Conservation (phyloP, 2,329 filamentous ascomycete genomes). For the Botrytis medusae region DNA sequence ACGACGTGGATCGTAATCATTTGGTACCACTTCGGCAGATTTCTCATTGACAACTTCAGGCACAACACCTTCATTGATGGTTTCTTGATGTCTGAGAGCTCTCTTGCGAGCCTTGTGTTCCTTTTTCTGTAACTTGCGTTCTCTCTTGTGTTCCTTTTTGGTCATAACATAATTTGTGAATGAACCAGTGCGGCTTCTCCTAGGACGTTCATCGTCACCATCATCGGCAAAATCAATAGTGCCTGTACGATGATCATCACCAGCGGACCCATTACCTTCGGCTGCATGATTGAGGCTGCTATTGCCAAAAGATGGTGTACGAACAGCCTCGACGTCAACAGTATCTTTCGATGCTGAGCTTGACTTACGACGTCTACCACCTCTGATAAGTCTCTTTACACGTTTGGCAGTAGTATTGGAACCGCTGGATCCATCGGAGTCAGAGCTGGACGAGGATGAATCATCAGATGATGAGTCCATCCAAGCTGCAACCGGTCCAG, state of each 20-base stretch:
- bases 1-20: constrained; percentile 49
- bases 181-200: constrained; percentile 35
- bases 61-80: constrained; percentile 30
- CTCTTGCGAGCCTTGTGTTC: constrained; percentile 33
- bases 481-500: constrained; percentile 79
- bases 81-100: constrained; percentile 30
- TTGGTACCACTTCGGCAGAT: constrained; percentile 19
- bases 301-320: constrained; percentile 46
- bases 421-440: constrained; percentile 66
- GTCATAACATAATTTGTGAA: constrained; percentile 30
- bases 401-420: constrained; percentile 73
- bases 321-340: constrained; percentile 41
- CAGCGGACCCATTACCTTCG: constrained; percentile 30
- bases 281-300: constrained; percentile 30
- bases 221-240: constrained; percentile 54
- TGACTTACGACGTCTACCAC: constrained; percentile 67
- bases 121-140: constrained; percentile 43
- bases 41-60: constrained; percentile 29
- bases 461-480: constrained; percentile 62
- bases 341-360: constrained; percentile 67
- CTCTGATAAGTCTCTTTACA: constrained; percentile 71
- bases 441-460: constrained; percentile 63
- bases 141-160: constrained; percentile 42
- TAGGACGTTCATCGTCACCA: constrained; percentile 48
- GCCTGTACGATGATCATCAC: constrained; percentile 36